Base-by-base conservation (phyloP, 2,329 filamentous ascomycete genomes). In the Diaporthe aspalathi region DNA sequence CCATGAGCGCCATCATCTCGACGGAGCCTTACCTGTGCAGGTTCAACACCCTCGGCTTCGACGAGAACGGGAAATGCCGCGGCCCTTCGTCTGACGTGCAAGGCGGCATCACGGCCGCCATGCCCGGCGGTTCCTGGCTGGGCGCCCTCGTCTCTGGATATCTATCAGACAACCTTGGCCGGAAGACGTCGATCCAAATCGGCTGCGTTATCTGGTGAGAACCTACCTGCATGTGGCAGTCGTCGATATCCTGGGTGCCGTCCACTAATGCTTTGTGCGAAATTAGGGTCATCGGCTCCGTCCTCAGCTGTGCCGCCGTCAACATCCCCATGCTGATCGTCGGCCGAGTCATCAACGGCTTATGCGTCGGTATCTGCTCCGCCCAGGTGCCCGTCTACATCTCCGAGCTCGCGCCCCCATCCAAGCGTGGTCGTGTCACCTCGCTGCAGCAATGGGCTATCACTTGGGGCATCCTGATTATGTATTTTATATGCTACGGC, bases 341-440 rank as follows among this genome's bases (percentile, higher is more conserved):
- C 32, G 91, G 91, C 60, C 91, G 92, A 76, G 79, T 92, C 78
- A 89, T 94, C 82, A 93, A 93, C 81, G 92, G 92, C 72, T 78
- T 93, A 74, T 88, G 88, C 60, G 91, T 93, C 72, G 92, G 92
- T 74, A 93, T 93, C 78, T 91, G 89, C 79, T 93, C 90, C 29
- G 90, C 91, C 32, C 90, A 93, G 77, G 91, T 92, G 1, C 91
- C 90, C 0, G 90, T 92, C 71, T 93, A 93, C 79, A 89, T 93
- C 63, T 88, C 90, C 40, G 92, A 93, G 78, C 78, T 92, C 29
- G 87, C 84, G 0, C 84, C 83, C 78, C 76, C 87, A 79, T 84
- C 82, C 73, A 81, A 80, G 75, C 79, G 84, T 47, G 83, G 83
- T 35, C 81, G 81, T 14, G 78, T 85, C 40, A 82, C 85, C 45